Base-by-base conservation (phyloP, 805 yeast species). In the Starmerella scarabaei region DNA sequence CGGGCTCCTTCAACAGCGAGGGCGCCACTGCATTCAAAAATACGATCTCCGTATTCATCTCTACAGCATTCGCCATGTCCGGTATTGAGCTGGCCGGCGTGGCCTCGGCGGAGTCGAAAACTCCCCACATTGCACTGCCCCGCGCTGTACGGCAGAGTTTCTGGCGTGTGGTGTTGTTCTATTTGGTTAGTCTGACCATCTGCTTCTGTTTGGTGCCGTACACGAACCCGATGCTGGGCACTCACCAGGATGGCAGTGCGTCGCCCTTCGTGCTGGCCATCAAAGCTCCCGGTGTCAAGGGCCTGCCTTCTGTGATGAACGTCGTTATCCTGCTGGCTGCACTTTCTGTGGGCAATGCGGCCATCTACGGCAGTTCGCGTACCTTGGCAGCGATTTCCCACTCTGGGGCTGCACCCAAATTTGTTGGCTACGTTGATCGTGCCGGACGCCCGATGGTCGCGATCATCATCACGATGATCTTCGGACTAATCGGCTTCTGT, bases 101-200 rank as follows among this genome's bases (percentile, higher is more conserved):
- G 26, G 78, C 84, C 14, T 78, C 85, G 26, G 85, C 86, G 9
- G 88, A 80, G 60, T 65, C 82, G 20, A 71, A 62, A 34, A 72
- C 77, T 57, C 85, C 86, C 38, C 65, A 80, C 51, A 66, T 65
- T 42, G 59, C 79, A 2, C 67, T 79, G 39, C 86, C 86, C 31
- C 68, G 69, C 39, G 84, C 86, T 30, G 75, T 78, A 42, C 79
- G 79, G 58, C 84, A 80, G 61, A 81, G 79, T 3, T 78, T 81
- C 60, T 79, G 86, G 85, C 69, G 86, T 59, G 76, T 81, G 44
- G 60, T 75, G 18, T 58, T 77, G 49, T 80, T 80, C 55, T 81
- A 80, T 62, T 65, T 81, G 54, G 61, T 66, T 12, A 65, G 73
- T 47, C 67, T 59, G 57, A 73, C 60, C 39, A 65, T 68, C 50